A percentile compares a stretch with the other conserved stretches of the same genome.
These are phyloP conservation scores for Platanthera zijinensis DNA, from an alignment of 106 monocot genomes.

Conservation along the genomic window DNA sequence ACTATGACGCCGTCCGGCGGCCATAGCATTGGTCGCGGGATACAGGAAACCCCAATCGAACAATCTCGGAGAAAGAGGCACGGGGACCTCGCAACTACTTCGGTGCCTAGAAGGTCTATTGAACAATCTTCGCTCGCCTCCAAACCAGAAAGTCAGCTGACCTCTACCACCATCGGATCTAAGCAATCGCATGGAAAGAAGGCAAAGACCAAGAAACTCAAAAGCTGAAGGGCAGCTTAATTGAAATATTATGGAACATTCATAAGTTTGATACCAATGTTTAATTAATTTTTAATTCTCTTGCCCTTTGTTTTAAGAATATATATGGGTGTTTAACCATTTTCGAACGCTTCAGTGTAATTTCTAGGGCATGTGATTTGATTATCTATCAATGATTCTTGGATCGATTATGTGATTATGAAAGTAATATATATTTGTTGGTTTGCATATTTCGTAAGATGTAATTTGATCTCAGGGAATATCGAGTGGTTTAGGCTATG, in stretches of 20 bases:
- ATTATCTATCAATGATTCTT: too few relatives aligned
- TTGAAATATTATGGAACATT: background rate
- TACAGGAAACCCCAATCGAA: slow-evolving; percentile 1
- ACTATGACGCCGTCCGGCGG: slow-evolving; percentile 34
- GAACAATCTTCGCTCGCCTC: slow-evolving; percentile 24
- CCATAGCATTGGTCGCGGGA: slow-evolving; percentile 16
- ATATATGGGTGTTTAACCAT: too few relatives aligned
- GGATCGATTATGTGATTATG: too few relatives aligned
- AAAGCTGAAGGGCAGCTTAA: slow-evolving; percentile 6
- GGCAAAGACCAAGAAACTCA: slow-evolving; percentile 30
- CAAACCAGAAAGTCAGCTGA: slow-evolving; percentile 13
- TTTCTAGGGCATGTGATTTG: too few relatives aligned
- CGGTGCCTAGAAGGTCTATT: slow-evolving; percentile 12
- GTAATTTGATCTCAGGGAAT: too few relatives aligned
- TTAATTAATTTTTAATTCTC: too few relatives aligned
- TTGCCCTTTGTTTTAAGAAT: too few relatives aligned
- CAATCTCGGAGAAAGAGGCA: slow-evolving; percentile 28
- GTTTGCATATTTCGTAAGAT: too few relatives aligned
- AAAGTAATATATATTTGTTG: too few relatives aligned
- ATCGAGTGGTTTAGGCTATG: too few relatives aligned
- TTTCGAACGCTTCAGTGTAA: too few relatives aligned
- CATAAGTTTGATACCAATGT: too few relatives aligned
- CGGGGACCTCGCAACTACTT: background rate
- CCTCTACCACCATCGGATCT: slow-evolving; percentile 2
- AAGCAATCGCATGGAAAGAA: slow-evolving; percentile 24